Evolutionary conservation across 441 rosid genomes (phyloP).

Genomic region (Monsonia emarginata): DNA sequence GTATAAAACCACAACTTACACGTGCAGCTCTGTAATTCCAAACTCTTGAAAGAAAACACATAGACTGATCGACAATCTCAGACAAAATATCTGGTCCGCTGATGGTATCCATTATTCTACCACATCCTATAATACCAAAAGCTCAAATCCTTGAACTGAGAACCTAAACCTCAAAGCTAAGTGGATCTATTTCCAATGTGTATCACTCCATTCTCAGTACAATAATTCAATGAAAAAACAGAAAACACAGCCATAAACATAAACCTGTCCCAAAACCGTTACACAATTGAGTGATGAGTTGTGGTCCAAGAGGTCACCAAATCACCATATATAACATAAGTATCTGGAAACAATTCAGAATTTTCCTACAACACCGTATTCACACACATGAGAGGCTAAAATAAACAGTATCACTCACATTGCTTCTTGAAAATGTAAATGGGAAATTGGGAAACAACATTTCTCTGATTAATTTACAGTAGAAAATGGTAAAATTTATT

Average conservation of each 20-base stretch:
- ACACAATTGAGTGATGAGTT: neutral
- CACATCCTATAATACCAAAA: neutral
- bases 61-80: neutral
- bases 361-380: neutral
- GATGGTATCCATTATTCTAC: neutral
- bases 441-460: neutral
- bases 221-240: neutral
- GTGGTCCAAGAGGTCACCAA: neutral
- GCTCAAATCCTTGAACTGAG: neutral
- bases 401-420: neutral
- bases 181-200: neutral
- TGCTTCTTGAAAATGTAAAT: neutral
- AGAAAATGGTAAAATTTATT: neutral
- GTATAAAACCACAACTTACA: neutral
- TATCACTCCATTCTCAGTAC: neutral
- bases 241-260: neutral
- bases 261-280: neutral
- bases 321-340: no score
- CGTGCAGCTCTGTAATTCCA: neutral
- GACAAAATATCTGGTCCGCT: neutral
- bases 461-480: neutral
- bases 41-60: neutral
- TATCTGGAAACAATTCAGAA: no score
- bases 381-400: neutral
- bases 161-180: neutral